These are phyloP conservation scores for Coelastrella sp. DNA, from an alignment of 139 green algal genomes.

Conservation along the genomic window DNA sequence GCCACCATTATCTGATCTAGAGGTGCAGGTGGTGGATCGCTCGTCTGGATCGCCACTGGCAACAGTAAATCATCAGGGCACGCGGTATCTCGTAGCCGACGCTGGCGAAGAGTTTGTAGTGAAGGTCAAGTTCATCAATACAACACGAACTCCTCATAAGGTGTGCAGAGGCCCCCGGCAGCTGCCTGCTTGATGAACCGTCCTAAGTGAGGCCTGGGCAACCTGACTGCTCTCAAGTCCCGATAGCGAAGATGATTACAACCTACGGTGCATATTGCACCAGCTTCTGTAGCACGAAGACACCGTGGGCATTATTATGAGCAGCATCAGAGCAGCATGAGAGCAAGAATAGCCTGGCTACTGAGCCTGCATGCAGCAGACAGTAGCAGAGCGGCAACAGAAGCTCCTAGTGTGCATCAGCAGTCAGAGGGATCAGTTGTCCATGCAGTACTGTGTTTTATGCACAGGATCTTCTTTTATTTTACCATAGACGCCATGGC, in stretches of 20 bases:
- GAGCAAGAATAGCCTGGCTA: background rate
- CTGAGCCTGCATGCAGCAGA: too few species aligned
- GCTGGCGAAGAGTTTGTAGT: conserved; percentile 7
- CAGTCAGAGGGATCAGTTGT: too few species aligned
- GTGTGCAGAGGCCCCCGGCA: too few species aligned
- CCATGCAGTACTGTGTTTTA: too few species aligned
- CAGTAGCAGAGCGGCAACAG: too few species aligned
- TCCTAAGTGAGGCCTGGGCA: too few species aligned
- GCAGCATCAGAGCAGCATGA: background rate
- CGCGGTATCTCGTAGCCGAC: background rate
- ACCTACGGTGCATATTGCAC: background rate
- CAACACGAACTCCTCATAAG: background rate
- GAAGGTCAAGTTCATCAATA: background rate
- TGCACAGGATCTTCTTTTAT: too few species aligned
- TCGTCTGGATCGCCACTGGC: background rate
- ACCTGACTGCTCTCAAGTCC: too few species aligned
- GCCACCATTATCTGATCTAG: background rate
- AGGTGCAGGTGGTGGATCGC: background rate
- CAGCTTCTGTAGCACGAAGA: background rate
- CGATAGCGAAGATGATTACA: too few species aligned
- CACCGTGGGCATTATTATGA: background rate
- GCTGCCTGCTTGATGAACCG: too few species aligned
- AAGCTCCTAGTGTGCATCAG: too few species aligned
- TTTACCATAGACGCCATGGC: too few species aligned
- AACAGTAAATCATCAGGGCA: background rate